A percentile compares a stretch with the other conserved stretches of the same genome.
These are phyloP conservation scores for Blastomyces gilchristii DNA, from an alignment of 2,329 filamentous ascomycete genomes.

Conservation along the genomic window DNA sequence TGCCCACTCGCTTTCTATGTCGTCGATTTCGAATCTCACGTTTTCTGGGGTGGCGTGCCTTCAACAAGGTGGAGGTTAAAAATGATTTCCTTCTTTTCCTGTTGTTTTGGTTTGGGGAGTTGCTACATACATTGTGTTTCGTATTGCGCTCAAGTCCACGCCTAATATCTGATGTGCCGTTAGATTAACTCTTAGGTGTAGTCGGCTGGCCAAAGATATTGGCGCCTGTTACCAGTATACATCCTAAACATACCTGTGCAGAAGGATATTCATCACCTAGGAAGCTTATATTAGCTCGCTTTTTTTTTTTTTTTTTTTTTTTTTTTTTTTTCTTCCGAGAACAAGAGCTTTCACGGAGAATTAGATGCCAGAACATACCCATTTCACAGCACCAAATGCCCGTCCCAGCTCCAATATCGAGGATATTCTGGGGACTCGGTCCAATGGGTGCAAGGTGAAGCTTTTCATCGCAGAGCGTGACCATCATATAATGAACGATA, in stretches of 20 bases:
- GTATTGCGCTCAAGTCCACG: conserved; percentile 7
- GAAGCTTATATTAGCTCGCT: background rate
- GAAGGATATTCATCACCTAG: conserved; percentile 18
- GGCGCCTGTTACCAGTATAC: background rate
- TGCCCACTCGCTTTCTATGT: conserved; percentile 51
- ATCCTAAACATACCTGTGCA: conserved; percentile 10
- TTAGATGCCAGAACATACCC: conserved; percentile 16
- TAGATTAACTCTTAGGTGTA: background rate
- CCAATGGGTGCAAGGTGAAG: conserved; percentile 24
- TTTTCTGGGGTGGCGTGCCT: conserved; percentile 46
- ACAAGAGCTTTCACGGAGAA: background rate
- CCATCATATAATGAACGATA: conserved; percentile 28
- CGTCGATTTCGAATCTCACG: conserved; percentile 51
- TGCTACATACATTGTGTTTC: conserved; percentile 1
- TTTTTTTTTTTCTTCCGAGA: background rate
- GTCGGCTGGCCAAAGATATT: background rate
- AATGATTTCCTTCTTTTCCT: background rate
- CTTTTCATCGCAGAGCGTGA: conserved; percentile 19
- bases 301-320: too few relatives aligned
- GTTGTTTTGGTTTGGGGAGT: background rate
- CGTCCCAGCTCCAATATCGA: conserved; percentile 25
- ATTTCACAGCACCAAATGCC: conserved; percentile 24
- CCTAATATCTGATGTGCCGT: conserved; percentile 8
- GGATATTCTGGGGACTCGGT: conserved; percentile 13
- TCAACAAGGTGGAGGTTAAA: background rate